Evolutionary conservation across 805 yeast genomes (phyloP).

Genomic region (Yamadazyma nakazawae): DNA sequence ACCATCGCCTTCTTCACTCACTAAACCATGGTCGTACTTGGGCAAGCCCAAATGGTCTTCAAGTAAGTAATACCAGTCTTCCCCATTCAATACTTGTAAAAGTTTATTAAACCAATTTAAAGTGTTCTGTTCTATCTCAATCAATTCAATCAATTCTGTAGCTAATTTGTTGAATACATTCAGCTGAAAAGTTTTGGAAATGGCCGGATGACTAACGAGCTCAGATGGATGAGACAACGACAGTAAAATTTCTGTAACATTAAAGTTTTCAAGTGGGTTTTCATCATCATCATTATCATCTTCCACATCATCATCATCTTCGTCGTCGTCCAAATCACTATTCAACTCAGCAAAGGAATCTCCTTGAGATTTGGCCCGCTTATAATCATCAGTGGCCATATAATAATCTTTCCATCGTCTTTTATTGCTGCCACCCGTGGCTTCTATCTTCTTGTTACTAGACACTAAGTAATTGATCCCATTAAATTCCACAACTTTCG

Average conservation of each 20-base stretch:
- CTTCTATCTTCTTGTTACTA: constrained; percentile 34
- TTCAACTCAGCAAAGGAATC: constrained; percentile 13
- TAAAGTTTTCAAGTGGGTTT: constrained; percentile 28
- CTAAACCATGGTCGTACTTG: constrained; percentile 62
- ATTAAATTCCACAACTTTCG: constrained; percentile 39
- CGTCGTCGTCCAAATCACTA: constrained; percentile 14
- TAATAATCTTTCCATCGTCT: constrained; percentile 33
- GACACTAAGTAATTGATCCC: constrained; percentile 34
- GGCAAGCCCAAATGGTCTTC: constrained; percentile 67
- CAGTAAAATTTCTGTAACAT: constrained; percentile 51
- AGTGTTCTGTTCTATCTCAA: constrained; percentile 77
- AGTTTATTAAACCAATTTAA: constrained; percentile 69
- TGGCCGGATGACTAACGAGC: constrained; percentile 64
- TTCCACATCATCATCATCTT: constrained; percentile 9
- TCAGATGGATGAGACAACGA: constrained; percentile 85
- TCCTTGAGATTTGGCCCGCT: constrained; percentile 9
- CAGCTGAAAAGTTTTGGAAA: constrained; percentile 62
- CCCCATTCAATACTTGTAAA: constrained; percentile 80
- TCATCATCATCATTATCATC: constrained; percentile 22
- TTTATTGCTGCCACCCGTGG: constrained; percentile 24
- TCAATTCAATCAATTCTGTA: constrained; percentile 66
- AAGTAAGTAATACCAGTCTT: constrained; percentile 66
- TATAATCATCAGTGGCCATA: constrained; percentile 14
- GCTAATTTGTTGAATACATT: constrained; percentile 54
- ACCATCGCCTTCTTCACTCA: constrained; percentile 8